Evolutionary conservation across 768 basidiomycete species (phyloP).

Genomic region (Leccinum ochraceum): DNA sequence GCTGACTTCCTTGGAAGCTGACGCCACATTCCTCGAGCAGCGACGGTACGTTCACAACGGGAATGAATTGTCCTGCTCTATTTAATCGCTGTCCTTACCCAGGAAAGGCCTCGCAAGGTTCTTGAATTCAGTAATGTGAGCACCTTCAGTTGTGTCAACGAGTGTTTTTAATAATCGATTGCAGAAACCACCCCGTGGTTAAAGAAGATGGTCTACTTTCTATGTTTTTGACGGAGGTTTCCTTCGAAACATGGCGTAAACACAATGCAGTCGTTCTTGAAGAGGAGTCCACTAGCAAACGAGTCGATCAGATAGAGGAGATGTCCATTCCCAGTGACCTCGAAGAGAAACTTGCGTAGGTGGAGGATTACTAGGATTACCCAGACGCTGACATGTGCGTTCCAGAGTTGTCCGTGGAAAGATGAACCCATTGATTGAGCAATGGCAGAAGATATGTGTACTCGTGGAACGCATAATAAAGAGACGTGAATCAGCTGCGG

Average conservation of each 20-base stretch:
- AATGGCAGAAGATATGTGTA: constrained; percentile 89
- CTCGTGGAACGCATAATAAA: constrained; percentile 86
- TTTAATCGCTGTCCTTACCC: constrained; percentile 1
- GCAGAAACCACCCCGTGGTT: constrained; percentile 88
- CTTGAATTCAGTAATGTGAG: constrained; percentile 75
- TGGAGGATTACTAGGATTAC: constrained; percentile 1
- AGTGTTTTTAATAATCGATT: not conserved
- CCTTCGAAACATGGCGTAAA: constrained; percentile 89
- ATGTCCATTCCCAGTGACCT: constrained; percentile 93
- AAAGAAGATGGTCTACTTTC: constrained; percentile 83
- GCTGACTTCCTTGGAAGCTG: constrained; percentile 49
- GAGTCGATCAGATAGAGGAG: constrained; percentile 80
- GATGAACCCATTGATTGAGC: constrained; percentile 77
- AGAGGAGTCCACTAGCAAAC: constrained; percentile 83
- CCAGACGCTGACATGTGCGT: constrained; percentile 3
- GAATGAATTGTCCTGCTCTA: not conserved
- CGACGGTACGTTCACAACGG: constrained; percentile 53
- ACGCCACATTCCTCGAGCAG: constrained; percentile 90
- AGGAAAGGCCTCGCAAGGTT: constrained; percentile 83
- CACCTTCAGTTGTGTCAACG: constrained; percentile 11
- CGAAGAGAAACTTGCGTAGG: constrained; percentile 83
- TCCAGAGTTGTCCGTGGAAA: constrained; percentile 72
- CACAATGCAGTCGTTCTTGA: constrained; percentile 73
- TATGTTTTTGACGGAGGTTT: constrained; percentile 79
- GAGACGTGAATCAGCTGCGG: constrained; percentile 90